Percentiles rank a stretch among this genome's conserved stretches.
Conservation (phyloP, 73 alveolate genomes). For the Paramecium primaurelia region DNA sequence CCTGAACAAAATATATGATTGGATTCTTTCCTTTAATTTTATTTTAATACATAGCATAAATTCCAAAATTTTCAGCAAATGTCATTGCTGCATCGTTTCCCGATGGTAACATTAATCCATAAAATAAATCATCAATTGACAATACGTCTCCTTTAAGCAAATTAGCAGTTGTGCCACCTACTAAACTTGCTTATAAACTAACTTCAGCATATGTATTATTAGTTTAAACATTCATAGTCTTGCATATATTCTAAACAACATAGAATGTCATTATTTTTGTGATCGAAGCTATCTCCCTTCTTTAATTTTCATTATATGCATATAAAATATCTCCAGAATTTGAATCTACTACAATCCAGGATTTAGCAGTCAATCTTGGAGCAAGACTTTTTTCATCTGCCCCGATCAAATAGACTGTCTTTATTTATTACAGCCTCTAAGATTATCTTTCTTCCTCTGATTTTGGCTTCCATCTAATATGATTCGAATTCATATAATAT, state of each 20-base stretch:
- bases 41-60: conserved; percentile 50
- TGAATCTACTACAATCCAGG: conserved; percentile 74
- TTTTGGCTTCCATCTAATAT: neutral
- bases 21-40: conserved; percentile 56
- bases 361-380: conserved; percentile 16
- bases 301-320: conserved; percentile 68
- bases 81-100: conserved; percentile 75
- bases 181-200: conserved; percentile 67
- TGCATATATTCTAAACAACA: conserved; percentile 64
- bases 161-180: conserved; percentile 84
- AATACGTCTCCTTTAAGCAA: conserved; percentile 74
- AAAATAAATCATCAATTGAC: conserved; percentile 79
- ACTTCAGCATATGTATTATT: conserved; percentile 72
- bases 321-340: conserved; percentile 70
- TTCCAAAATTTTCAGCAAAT: conserved; percentile 72
- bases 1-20: conserved; percentile 67
- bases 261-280: conserved; percentile 87
- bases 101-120: conserved; percentile 75
- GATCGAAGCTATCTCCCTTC: conserved; percentile 83
- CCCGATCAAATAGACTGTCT: neutral
- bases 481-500: neutral
- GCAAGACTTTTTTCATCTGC: neutral
- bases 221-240: conserved; percentile 65
- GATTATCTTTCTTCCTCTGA: neutral
- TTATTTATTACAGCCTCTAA: neutral